Conservation (phyloP, 805 yeast species). For the Yamadazyma paraphyllophila region DNA sequence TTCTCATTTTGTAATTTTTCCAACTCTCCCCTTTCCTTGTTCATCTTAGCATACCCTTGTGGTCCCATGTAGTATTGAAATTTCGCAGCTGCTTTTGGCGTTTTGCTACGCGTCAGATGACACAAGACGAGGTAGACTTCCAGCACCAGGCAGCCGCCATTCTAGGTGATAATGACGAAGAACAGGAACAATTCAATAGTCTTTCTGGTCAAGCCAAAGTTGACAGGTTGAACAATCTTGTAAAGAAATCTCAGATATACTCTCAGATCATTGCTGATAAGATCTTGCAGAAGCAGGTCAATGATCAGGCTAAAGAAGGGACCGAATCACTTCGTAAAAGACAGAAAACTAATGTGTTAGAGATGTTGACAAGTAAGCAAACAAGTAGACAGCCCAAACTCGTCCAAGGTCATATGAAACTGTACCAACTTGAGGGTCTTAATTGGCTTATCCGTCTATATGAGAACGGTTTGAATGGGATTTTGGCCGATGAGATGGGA, state of each 20-base stretch:
- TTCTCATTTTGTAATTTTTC: background rate
- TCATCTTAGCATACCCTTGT: background rate
- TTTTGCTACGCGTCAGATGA: conserved; percentile 3
- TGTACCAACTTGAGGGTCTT: conserved; percentile 85
- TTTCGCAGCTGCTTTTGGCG: conserved; percentile 2
- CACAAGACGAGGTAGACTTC: conserved; percentile 4
- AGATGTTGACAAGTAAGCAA: conserved; percentile 6
- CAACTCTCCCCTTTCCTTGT: background rate
- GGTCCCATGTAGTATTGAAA: background rate
- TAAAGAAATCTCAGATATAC: conserved; percentile 85
- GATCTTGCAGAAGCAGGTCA: conserved; percentile 35
- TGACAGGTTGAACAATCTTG: conserved; percentile 65
- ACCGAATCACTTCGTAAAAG: conserved; percentile 15
- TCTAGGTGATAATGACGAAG: conserved; percentile 1
- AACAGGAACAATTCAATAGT: conserved; percentile 39
- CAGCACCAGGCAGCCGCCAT: conserved; percentile 1
- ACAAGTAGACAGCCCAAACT: conserved; percentile 27
- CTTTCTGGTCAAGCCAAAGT: conserved; percentile 58
- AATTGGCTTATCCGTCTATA: conserved; percentile 87
- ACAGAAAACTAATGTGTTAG: conserved; percentile 5
- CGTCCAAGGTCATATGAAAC: conserved; percentile 53
- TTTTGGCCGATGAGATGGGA: conserved; percentile 97
- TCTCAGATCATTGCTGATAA: conserved; percentile 84
- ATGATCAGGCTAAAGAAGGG: conserved; percentile 5
- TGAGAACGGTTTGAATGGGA: conserved; percentile 93